Percentiles rank a stretch among this genome's conserved stretches.
phyloP scores from a whole-genome alignment of 805 yeast species.

The Ogataea pilisensis region DNA sequence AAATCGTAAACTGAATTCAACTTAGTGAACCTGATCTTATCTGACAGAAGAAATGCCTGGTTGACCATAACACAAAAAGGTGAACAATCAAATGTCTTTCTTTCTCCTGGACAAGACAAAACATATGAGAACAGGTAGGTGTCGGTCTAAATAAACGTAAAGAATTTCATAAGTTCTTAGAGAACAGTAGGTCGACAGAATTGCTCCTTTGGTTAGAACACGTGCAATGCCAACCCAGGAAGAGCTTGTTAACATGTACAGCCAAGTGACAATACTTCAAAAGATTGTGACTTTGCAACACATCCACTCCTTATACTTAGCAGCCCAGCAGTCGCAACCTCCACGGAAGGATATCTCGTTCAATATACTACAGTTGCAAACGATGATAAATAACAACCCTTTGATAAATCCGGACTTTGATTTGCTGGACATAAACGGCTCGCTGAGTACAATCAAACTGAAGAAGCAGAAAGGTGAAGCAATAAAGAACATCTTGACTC shows the following conservation, averaged over 20 bases:
- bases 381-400: slow-evolving; percentile 35
- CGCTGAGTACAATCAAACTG: slow-evolving; percentile 19
- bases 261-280: slow-evolving; percentile 31
- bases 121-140: no score
- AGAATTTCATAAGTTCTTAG: no score
- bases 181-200: no score
- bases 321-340: slow-evolving; percentile 31
- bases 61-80: no score
- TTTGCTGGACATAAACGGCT: slow-evolving; percentile 28
- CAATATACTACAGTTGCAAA: slow-evolving; percentile 32
- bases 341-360: slow-evolving; percentile 32
- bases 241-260: slow-evolving; percentile 25
- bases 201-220: no score
- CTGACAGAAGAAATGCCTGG: no score
- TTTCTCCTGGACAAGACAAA: no score
- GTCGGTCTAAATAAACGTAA: no score
- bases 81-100: no score
- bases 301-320: slow-evolving; percentile 32
- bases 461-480: slow-evolving; percentile 19
- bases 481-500: slow-evolving; percentile 24
- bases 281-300: slow-evolving; percentile 35
- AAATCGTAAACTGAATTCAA: no score
- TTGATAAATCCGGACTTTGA: slow-evolving; percentile 33
- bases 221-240: slow-evolving; percentile 26
- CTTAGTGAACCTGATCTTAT: no score